These are phyloP conservation scores for Crucihimalaya himalaica DNA, from an alignment of 345 rosid genomes.

Conservation along the genomic window DNA sequence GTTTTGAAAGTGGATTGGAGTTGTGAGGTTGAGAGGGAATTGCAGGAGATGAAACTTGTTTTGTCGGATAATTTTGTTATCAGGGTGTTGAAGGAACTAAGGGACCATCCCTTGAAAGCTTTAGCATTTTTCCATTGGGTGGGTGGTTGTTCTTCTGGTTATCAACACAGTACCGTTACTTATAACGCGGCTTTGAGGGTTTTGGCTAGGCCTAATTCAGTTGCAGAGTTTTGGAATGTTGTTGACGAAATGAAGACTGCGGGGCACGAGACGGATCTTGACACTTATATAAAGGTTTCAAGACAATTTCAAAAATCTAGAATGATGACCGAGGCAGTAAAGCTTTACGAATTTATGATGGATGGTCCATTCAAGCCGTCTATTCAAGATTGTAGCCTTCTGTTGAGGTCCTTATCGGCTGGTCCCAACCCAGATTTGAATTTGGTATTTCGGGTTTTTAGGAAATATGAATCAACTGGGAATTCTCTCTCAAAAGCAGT, in stretches of 20 bases:
- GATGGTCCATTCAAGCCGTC: conserved; percentile 83
- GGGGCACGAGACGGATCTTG: conserved; percentile 66
- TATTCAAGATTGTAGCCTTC: conserved; percentile 60
- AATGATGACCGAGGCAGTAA: conserved; percentile 71
- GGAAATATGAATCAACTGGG: conserved; percentile 60
- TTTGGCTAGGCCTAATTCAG: conserved; percentile 62
- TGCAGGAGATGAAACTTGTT: conserved; percentile 51
- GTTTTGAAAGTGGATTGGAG: conserved; percentile 51
- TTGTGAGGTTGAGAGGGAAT: conserved; percentile 53
- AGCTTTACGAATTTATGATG: conserved; percentile 87
- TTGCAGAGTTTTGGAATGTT: conserved; percentile 67
- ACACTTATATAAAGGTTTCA: conserved; percentile 69
- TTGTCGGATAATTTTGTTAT: conserved; percentile 68
- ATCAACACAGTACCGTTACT: conserved; percentile 49
- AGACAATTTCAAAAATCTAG: conserved; percentile 75
- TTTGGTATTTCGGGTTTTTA: conserved; percentile 66
- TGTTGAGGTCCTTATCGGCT: conserved; percentile 57
- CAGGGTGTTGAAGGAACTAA: conserved; percentile 66
- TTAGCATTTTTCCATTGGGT: conserved; percentile 59
- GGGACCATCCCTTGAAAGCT: conserved; percentile 56
- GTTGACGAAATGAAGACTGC: conserved; percentile 65
- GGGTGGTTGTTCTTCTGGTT: conserved; percentile 42
- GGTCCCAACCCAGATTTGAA: conserved; percentile 52
- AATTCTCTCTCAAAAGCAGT: conserved; percentile 61
- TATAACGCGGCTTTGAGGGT: conserved; percentile 66